Percentiles rank a stretch among this genome's conserved stretches.
Evolutionary conservation across 345 rosid species (phyloP).

Genomic region (Aegle marmelos): DNA sequence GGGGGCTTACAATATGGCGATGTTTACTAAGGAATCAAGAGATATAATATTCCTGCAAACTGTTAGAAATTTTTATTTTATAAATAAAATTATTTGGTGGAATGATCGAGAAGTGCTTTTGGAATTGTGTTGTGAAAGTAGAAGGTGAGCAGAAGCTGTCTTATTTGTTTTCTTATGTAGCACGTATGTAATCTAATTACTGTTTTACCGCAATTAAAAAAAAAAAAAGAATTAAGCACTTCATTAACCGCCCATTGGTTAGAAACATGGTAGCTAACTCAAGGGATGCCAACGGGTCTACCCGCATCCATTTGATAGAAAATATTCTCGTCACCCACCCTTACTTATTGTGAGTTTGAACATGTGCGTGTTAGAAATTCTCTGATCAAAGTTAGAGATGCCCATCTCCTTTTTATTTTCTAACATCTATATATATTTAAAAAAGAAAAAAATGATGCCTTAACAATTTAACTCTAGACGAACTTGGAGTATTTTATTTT

Average conservation of each 20-base stretch:
- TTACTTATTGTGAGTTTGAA: no score
- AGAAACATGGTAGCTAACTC: neutral
- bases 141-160: neutral
- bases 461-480: no score
- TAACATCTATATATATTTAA: no score
- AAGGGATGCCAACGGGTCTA: no score
- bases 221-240: neutral
- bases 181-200: neutral
- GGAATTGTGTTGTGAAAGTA: neutral
- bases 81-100: neutral
- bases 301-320: no score
- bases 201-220: neutral
- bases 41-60: conserved; percentile 1
- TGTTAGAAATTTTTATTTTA: neutral
- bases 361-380: no score
- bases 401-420: no score
- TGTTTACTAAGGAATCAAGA: conserved; percentile 13
- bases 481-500: no score
- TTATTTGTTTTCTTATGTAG: neutral
- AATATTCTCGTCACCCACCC: no score
- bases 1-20: neutral
- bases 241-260: no score
- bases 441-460: no score
- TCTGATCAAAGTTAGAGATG: no score
- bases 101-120: neutral